Base-by-base conservation (phyloP, 768 basidiomycete genomes). In the Phylloporus sp. region DNA sequence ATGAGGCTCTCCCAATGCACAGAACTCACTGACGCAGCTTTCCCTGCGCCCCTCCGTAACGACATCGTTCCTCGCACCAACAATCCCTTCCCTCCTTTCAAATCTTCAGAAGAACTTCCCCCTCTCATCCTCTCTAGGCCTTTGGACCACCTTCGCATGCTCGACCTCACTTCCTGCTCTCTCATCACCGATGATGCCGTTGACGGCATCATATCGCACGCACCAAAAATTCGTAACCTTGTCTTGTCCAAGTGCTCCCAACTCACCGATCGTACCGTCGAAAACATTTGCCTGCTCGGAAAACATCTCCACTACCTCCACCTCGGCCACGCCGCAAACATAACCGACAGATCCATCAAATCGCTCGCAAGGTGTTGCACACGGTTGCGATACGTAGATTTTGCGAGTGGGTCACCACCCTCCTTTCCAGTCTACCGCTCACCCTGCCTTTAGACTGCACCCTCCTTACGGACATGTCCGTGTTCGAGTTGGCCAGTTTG, bases 231-330 rank as follows among this genome's bases (percentile, higher is more conserved):
- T 53, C 80, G 93, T 50, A 90, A 84, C 56, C 72, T 96, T 31
- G 88, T 91, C 35, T 68, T 96, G 37, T 89, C 91, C 35, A 95
- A 94, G 64, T 96, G 93, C 62, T 63, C 67, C 9, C 64, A 78
- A 35, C 71, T 96, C 58, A 90, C 91, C 7, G 90, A 95, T 68
- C 78, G 76, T 47, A 78, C 87, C 2, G 80, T 98, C 29, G 83
- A 86, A 55, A 85, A 79, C 48, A 88, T 98, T 27, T 89, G 89
- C 64, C 75, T 74, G 60, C 76, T 99, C 15, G 94, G 94, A n/a
- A 86, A 87, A 63, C 81, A 93, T 62, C 65, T 99, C 27, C 96
- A 98, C 63, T 91, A 95, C 62, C 78, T 99, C 27, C 96, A 99
- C 65, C 76, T 98, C 32, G 96, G 93, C 7, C 95, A 99, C 70